Evolutionary conservation across 306 rosid species (phyloP).

Genomic region (Pterocarpus santalinus): DNA sequence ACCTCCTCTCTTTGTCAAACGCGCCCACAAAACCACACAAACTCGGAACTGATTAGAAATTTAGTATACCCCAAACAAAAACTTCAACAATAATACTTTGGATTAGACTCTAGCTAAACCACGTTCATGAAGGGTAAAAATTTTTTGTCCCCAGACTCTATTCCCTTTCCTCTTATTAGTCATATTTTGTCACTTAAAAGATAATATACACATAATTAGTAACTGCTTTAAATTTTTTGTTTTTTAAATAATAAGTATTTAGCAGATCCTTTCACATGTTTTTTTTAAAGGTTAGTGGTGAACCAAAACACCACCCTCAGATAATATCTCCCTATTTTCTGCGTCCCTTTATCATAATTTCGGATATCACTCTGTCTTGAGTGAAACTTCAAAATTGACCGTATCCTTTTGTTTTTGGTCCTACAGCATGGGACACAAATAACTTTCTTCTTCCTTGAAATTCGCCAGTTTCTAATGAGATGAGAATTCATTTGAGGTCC

Average conservation of each 20-base stretch:
- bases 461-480: background rate
- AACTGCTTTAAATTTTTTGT: too few species aligned
- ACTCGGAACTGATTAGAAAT: background rate
- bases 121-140: too few species aligned
- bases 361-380: background rate
- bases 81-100: background rate
- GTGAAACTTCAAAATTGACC: slow-evolving; percentile 35
- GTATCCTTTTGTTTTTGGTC: background rate
- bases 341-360: background rate
- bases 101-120: slow-evolving; percentile 1
- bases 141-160: too few species aligned
- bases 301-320: slow-evolving; percentile 23
- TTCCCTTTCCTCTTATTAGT: background rate
- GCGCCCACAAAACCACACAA: background rate
- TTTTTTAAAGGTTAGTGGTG: slow-evolving; percentile 1
- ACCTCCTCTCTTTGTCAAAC: slow-evolving; percentile 29
- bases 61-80: slow-evolving; percentile 17
- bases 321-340: slow-evolving; percentile 11
- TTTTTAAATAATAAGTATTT: background rate
- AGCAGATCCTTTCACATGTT: background rate
- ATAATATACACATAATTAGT: background rate
- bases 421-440: background rate
- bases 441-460: background rate
- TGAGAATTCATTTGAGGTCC: slow-evolving; percentile 21
- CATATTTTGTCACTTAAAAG: background rate